A percentile compares a stretch with the other conserved stretches of the same genome.
Conservation (phyloP, 1,139 yeast species). For the Kodamaea sp. region DNA sequence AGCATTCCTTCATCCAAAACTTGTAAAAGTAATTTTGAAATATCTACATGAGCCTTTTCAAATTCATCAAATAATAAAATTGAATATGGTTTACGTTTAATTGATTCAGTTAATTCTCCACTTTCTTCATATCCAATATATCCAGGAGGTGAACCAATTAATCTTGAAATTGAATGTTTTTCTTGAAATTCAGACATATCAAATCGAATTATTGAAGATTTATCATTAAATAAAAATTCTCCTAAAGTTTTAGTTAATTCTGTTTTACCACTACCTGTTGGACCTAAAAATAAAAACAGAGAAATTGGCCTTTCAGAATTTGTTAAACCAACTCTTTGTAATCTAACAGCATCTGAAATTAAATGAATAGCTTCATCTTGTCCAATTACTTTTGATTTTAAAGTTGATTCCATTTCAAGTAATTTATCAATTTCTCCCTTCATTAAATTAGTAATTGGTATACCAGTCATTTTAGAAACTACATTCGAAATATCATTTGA, state of each 20-base stretch:
- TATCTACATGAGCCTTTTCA: constrained; percentile 95
- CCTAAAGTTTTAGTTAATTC: constrained; percentile 91
- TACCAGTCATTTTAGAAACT: constrained; percentile 91
- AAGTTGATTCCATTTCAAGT: constrained; percentile 77
- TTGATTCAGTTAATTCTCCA: constrained; percentile 95
- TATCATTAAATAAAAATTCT: constrained; percentile 85
- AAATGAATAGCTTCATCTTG: constrained; percentile 93
- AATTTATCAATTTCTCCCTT: constrained; percentile 93
- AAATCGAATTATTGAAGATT: constrained; percentile 78
- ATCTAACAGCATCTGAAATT: constrained; percentile 88
- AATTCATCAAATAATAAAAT: constrained; percentile 93
- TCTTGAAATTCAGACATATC: constrained; percentile 99
- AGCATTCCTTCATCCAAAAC: constrained; percentile 92
- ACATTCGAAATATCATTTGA: constrained; percentile 92
- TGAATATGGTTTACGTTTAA: constrained; percentile 89
- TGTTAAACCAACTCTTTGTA: constrained; percentile 94
- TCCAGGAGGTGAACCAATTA: constrained; percentile 98
- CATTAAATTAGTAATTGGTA: constrained; percentile 87
- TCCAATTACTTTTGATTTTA: constrained; percentile 80
- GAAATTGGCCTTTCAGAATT: constrained; percentile 94
- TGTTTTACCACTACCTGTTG: constrained; percentile 98
- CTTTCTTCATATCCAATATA: constrained; percentile 95
- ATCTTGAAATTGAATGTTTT: constrained; percentile 80
- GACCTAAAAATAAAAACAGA: constrained; percentile 92
- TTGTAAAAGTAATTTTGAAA: constrained; percentile 81